Evolutionary conservation across 2,329 filamentous ascomycete species (phyloP), one percentile per base, ranked within the genome.

Genomic region (Tolypocladium tundrense): DNA sequence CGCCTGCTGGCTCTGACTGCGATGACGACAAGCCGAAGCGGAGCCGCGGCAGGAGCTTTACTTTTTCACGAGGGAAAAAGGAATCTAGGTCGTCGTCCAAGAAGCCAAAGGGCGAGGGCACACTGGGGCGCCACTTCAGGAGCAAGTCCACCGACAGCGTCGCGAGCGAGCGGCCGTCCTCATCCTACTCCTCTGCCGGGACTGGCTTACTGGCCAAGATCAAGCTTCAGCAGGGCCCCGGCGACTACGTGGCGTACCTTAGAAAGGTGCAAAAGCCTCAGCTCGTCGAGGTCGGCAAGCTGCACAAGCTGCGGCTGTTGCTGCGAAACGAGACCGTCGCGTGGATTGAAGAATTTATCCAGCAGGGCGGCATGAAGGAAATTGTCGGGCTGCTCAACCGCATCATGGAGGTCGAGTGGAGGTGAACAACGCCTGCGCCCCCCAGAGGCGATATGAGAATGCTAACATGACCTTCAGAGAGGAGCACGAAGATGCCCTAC

Each of bases 371-470:
- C 24, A 96, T 97, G 91, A 84, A 88, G 63, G 91, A 97, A 71
- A 89, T 97, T 61, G 88, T 97, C 41, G 85, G 83, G 43, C 76
- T 97, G 57, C 78, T 97, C 53, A 88, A 96, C 71, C 85, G 93
- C n/a, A 96, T 93, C 65, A 91, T 97, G 82, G 88, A 88, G 55
- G 87, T 99, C 40, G 94, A 97, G 72, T 99, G 94, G 93, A 90
- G 92, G 88, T 91, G 59, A 58, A 7, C 19, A 51, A 21, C 3
- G 31, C 48, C 31, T 11, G 31, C 7, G 9, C 48, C 19, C 13
- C 31, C 31, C 27, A 7, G 13, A 51, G 3, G 16, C 48, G 48
- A 51, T 4, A 7, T 35, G 48, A 35, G 27, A 39, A 60, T 54
- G 52, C 63, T 66, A 59, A 69, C 61, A 5, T 53, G 21, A 4